Conservation (phyloP, 768 basidiomycete genomes). For the Favolaschia claudopus region DNA sequence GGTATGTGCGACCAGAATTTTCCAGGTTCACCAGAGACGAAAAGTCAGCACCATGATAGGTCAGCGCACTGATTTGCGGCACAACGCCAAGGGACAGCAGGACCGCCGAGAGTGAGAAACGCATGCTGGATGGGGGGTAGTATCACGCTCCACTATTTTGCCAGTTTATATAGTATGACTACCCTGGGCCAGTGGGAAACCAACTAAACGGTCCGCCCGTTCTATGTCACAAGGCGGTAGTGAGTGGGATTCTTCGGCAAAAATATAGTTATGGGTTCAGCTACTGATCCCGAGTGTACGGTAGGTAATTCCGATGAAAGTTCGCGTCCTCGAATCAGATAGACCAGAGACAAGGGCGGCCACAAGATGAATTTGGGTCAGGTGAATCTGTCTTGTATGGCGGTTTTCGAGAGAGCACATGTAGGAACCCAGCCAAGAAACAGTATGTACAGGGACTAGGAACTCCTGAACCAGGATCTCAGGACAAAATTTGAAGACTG, state of each 20-base stretch:
- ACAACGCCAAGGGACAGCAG: slow-evolving; percentile 2
- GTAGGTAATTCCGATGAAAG: not conserved
- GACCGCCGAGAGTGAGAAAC: slow-evolving; percentile 10
- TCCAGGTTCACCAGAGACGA: slow-evolving; percentile 6
- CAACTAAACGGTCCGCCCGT: not conserved
- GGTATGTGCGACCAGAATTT: not conserved
- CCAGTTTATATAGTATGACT: not conserved
- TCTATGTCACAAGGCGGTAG: slow-evolving; percentile 5
- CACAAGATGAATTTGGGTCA: too few species aligned
- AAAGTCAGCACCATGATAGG: slow-evolving; percentile 14
- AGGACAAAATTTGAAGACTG: too few species aligned
- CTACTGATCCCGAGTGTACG: slow-evolving; percentile 7
- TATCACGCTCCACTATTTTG: not conserved
- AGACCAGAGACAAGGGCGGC: not conserved
- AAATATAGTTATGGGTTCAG: not conserved
- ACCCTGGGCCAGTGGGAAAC: too few species aligned
- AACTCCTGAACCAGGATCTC: too few species aligned
- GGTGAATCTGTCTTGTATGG: too few species aligned
- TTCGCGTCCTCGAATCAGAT: slow-evolving; percentile 5
- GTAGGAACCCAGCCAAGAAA: too few species aligned
- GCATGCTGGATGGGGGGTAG: not conserved
- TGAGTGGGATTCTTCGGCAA: not conserved
- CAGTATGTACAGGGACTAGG: too few species aligned
- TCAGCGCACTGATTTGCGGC: slow-evolving; percentile 1
- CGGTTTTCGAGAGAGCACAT: too few species aligned